Base-by-base conservation (phyloP, 2,329 filamentous ascomycete species). In the Aquanectria penicillioides region DNA sequence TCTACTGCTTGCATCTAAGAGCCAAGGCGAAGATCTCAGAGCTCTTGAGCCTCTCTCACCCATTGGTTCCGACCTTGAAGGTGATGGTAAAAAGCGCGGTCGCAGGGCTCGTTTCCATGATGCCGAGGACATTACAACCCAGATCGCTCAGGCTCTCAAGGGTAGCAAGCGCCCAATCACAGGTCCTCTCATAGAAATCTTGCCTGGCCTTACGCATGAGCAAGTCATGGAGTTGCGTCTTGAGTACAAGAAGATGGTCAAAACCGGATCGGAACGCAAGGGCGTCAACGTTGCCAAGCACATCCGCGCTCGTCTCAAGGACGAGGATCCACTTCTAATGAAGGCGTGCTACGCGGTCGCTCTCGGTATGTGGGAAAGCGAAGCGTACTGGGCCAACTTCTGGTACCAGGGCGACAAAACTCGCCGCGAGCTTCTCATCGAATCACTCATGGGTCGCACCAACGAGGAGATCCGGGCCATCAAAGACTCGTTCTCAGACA, bases 301-400 rank as follows among this genome's bases (percentile, higher is more conserved):
- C 76, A 91, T 95, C 73, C 92, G 92, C 61, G 81, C 86, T 15
- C 84, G 87, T 17, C 83, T 94, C 69, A 93, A 94, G 77, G 88
- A 92, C 37, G 85, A 88, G 67, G 84, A 90, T 51, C 83, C 88
- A 5, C 89, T 87, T 67, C 89, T 98, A 65, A 94, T 94, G 78
- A 98, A 98, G 77, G 91, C 91, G 6, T 93, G 90, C 71, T 97
- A 98, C 74, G 88, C 94, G 4, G 94, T 92, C 3, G 93, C 94
- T 0, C 85, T 98, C 0, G 95, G 95, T 9, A 85, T 86, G 49
- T 98, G 93, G 89, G 95, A 97, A 78, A 90, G 89, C 67, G 95
- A 99, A 75, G 92, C 93, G 0, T 97, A 97, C 81, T 99, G 95
- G 94, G 93, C 94, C 59, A 98, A 97, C 75, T 97, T 93, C 76